phyloP scores from a whole-genome alignment of 2,329 filamentous ascomycete genomes.

The Verticillium nonalfalfae region DNA sequence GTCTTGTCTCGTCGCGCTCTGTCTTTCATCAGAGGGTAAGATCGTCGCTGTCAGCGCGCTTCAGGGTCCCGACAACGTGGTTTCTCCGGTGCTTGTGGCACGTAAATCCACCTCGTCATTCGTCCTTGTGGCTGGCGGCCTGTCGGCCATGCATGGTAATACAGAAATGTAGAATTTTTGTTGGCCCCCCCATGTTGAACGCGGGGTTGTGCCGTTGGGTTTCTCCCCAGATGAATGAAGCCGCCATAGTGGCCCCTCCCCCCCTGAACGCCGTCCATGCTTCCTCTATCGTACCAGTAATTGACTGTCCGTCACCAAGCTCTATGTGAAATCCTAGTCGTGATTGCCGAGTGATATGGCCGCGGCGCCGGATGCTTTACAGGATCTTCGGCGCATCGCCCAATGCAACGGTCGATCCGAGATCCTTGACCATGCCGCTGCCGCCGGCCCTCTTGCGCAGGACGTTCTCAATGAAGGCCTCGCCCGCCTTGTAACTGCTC shows the following conservation, averaged over 20 bases:
- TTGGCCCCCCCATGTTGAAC: neutral
- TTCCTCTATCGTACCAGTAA: neutral
- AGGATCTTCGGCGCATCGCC: slow-evolving; percentile 19
- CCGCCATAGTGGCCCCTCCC: neutral
- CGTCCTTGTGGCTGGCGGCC: neutral
- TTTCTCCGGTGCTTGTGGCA: neutral
- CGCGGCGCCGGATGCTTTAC: neutral
- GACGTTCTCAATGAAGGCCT: slow-evolving; percentile 98
- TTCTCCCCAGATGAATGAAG: neutral
- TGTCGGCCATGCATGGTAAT: neutral
- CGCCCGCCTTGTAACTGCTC: slow-evolving; percentile 95
- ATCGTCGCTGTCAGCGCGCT: neutral
- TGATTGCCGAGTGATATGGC: neutral
- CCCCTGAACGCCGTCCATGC: neutral
- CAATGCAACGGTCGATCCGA: slow-evolving; percentile 33
- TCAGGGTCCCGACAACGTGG: neutral
- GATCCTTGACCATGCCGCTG: slow-evolving; percentile 25
- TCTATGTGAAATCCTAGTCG: neutral
- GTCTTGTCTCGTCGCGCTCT: neutral
- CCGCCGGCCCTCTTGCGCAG: slow-evolving; percentile 68
- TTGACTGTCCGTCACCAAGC: neutral
- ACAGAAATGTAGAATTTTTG: neutral
- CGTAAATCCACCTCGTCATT: too few relatives aligned
- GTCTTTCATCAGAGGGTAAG: neutral
- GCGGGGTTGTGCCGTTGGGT: neutral